Evolutionary conservation across 148 eudicot species (phyloP).

Genomic region (Vaccinium corymbosum): DNA sequence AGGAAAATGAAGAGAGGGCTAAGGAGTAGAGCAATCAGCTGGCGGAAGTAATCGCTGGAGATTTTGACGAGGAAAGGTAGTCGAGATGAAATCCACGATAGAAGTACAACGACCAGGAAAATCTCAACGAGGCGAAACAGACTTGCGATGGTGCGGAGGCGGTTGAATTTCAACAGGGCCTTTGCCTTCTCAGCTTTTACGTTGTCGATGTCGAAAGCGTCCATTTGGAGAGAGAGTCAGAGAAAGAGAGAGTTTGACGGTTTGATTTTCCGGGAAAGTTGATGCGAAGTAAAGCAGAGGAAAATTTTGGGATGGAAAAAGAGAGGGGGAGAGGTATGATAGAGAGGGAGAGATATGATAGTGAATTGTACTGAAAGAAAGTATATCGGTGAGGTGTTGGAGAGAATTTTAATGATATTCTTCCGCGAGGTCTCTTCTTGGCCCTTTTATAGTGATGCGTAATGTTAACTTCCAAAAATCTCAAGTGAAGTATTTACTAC

Average conservation of each 20-base stretch:
- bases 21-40: constrained; percentile 27
- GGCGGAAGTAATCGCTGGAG: constrained; percentile 50
- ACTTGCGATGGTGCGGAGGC: constrained; percentile 35
- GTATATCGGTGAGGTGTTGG: not conserved
- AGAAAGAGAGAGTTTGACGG: not conserved
- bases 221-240: constrained; percentile 22
- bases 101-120: constrained; percentile 22
- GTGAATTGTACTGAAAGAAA: not conserved
- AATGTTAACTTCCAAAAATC: too few relatives aligned
- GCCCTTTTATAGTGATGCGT: not conserved
- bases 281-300: not conserved
- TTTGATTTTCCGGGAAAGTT: constrained; percentile 7
- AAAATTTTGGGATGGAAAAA: not conserved
- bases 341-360: not conserved
- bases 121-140: constrained; percentile 60
- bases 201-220: constrained; percentile 20
- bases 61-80: constrained; percentile 52
- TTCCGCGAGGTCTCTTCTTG: not conserved
- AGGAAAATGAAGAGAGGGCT: constrained; percentile 66
- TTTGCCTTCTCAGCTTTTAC: constrained; percentile 30
- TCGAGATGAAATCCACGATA: constrained; percentile 62
- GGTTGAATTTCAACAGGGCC: constrained; percentile 30
- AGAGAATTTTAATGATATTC: not conserved
- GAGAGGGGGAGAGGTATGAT: not conserved
- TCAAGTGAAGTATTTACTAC: too few relatives aligned